Evolutionary conservation across 2,329 filamentous ascomycete genomes (phyloP).

Genomic region (Colletotrichum sp.): DNA sequence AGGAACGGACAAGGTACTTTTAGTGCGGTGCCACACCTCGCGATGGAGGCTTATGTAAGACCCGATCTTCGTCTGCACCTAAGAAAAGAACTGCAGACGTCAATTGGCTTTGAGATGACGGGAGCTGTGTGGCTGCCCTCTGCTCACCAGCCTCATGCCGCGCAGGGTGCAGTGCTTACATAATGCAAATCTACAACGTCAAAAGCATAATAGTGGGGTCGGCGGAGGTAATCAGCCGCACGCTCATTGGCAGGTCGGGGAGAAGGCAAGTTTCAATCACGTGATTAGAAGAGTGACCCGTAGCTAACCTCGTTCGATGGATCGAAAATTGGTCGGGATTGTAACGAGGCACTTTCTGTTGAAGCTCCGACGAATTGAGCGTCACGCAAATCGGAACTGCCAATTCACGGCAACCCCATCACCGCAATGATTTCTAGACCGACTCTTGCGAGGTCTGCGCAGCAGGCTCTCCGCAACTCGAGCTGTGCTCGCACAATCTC

Average conservation of each 20-base stretch:
- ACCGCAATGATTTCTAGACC: conserved; percentile 69
- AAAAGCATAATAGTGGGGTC: not conserved
- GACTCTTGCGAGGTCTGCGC: conserved; percentile 62
- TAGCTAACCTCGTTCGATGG: conserved; percentile 22
- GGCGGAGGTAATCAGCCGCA: conserved; percentile 14
- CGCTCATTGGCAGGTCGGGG: conserved; percentile 11
- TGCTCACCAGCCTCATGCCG: not conserved
- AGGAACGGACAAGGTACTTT: not conserved
- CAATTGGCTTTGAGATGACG: not conserved
- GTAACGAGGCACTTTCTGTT: conserved; percentile 24
- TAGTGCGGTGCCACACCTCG: not conserved
- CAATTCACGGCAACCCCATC: conserved; percentile 62
- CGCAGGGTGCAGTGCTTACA: not conserved
- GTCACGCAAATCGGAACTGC: conserved; percentile 33
- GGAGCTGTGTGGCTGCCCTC: not conserved
- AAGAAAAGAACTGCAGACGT: not conserved
- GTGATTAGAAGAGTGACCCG: conserved; percentile 15
- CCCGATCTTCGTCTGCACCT: not conserved
- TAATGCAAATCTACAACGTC: not conserved
- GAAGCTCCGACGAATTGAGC: conserved; percentile 24
- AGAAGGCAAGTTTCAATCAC: not conserved
- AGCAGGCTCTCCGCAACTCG: conserved; percentile 62
- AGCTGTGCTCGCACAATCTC: conserved; percentile 60
- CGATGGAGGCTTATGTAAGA: not conserved
- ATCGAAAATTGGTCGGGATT: conserved; percentile 26